A percentile compares a stretch with the other conserved stretches of the same genome.
These are phyloP conservation scores for Hippophae tibetana DNA, from an alignment of 306 rosid genomes.

Conservation along the genomic window DNA sequence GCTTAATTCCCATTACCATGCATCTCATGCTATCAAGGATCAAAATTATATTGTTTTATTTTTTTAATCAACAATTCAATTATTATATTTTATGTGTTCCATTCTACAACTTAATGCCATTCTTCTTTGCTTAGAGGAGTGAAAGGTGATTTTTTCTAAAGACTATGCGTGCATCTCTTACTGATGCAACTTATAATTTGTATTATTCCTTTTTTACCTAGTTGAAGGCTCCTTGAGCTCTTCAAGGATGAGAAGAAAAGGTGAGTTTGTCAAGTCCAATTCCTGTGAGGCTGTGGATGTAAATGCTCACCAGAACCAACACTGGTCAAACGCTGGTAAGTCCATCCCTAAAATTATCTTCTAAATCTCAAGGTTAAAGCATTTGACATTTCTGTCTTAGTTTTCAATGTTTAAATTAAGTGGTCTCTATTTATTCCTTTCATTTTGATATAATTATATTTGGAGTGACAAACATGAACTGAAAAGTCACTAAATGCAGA, in stretches of 20 bases:
- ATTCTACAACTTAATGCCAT: too few relatives aligned
- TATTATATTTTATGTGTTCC: too few relatives aligned
- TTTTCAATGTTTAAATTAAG: background rate
- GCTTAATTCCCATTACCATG: background rate
- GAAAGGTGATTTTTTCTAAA: background rate
- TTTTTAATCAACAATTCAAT: too few relatives aligned
- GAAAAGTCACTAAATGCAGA: slow-evolving; percentile 23
- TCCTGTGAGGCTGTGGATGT: slow-evolving; percentile 13
- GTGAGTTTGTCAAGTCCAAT: slow-evolving; percentile 33
- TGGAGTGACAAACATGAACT: background rate
- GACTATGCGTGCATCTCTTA: background rate
- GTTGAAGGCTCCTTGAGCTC: slow-evolving; percentile 88
- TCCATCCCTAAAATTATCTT: background rate
- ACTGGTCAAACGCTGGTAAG: slow-evolving; percentile 43
- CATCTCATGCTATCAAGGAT: too few relatives aligned
- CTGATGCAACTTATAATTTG: slow-evolving; percentile 1
- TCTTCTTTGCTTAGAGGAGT: background rate
- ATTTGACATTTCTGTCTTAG: background rate
- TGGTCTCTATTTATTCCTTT: background rate
- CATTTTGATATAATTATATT: background rate
- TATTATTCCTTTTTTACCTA: slow-evolving; percentile 13
- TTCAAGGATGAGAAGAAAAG: slow-evolving; percentile 35
- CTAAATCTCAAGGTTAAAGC: slow-evolving; percentile 5
- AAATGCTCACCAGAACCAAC: slow-evolving; percentile 20
- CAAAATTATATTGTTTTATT: too few relatives aligned